Evolutionary conservation across 148 eudicot genomes (phyloP), one percentile per base, ranked within the genome.

Genomic region (Polygonum maritimum): DNA sequence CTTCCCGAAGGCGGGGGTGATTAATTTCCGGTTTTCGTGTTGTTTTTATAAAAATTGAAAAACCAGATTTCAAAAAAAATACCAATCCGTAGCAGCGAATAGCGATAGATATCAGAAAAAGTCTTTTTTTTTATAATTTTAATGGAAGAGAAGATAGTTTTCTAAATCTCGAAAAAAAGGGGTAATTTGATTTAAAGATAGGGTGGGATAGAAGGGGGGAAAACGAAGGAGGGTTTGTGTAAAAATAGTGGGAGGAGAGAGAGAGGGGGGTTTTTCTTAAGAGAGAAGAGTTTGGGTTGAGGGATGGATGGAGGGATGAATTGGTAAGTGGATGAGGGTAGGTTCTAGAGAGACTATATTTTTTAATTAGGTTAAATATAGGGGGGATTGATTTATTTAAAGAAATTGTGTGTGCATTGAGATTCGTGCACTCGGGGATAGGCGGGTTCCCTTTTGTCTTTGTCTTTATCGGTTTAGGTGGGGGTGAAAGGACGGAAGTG

Each of bases 211-310:
- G n/a, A n/a, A 16, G 7, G 38, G 26, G 69, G 38, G 39, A 65
- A 65, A 65, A 35, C 9, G 41, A 65, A 35, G 21, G 41, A 44
- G 31, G 31, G 31, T 1, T 1, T 65, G 13, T 65, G 62, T 35
- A 12, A 10, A 31, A 26, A 60, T 3, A 2, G 41, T 14, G 40
- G 9, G 19, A 40, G 19, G 62, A 19, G 62, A 55, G 62, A 55
- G 62, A 19, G 62, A 55, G 62, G 21, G 62, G 2, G 12, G 71
- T 35, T 65, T 65, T 65, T 65, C 71, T 65, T 65, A 65, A 19
- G 71, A 15, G 41, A 35, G 71, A 65, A 65, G 71, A 14, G 71
- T 21, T 65, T 65, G 71, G 44, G 70, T 65, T 65, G 71, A 19
- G 70, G 13, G 8, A 3, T 65, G 13, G 8, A 3, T 65, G 33